Evolutionary conservation across 306 rosid species (phyloP), one percentile per base, ranked within the genome.

Genomic region (Ormosia emarginata): DNA sequence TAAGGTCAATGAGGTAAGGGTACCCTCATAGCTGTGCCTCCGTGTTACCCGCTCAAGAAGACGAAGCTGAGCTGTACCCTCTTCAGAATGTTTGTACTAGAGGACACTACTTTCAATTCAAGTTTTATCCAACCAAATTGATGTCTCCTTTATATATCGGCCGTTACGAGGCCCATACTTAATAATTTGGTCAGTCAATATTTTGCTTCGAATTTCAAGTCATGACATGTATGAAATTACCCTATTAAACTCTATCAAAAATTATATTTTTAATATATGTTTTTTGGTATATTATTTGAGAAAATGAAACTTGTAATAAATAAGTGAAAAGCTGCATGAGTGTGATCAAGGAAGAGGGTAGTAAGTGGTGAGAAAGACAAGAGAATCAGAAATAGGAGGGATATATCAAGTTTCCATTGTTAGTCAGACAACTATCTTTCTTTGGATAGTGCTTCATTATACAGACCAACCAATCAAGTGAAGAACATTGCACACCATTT

Each of bases 1-100:
- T 9, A 65, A 17, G 50, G 71, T 75, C 78, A 53, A 73, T 15
- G 43, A 8, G 34, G 29, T 43, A 2, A 0, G 33, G 71, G 50
- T 10, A 15, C 32, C 50, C 12, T 49, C 18, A 49, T 24, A 32
- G 46, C 6, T 4, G 29, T 66, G 24, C 24, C 24, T 24, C 24
- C 24, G 24, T 24, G 24, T 64, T 40, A 14, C 64, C 36, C 36
- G 62, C 32, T 80, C 78, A 17, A 63, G 36, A 50, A 52, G 74
- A 63, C 50, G 49, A 63, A 78, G 44, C 44, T 77, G 37, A 78
- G 44, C 44, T 77, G 37, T 55, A 36, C 70, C 39, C 53, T 67
- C 55, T 3, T 3, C 33, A 67, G 13, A 40, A 36, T 13, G 13
- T n/a, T 7, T 74, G 53, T 39, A 37, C 39, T 5, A 56, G 53